Conservation (phyloP, 371 early-diverging fungal species). For the Apophysomyces trapeziformis region DNA sequence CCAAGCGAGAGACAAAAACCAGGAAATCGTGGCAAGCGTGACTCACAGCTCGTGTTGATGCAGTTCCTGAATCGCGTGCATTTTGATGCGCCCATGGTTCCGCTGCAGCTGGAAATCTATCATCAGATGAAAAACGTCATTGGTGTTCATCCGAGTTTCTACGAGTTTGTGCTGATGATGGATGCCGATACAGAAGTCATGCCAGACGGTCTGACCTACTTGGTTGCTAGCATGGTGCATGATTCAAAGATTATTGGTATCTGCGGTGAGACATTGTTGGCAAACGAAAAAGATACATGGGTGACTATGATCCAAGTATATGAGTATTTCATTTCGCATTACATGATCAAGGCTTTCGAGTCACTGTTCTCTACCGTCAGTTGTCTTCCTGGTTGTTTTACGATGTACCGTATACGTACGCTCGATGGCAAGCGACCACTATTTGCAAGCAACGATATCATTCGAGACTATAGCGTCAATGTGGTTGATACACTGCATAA, state of each 20-base stretch:
- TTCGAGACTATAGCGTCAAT: constrained; percentile 93
- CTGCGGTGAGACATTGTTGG: constrained; percentile 91
- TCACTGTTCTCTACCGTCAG: constrained; percentile 98
- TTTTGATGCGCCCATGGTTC: constrained; percentile 89
- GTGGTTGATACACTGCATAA: constrained; percentile 97
- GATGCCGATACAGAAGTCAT: constrained; percentile 96
- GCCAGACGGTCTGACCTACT: constrained; percentile 84
- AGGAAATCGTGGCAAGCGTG: constrained; percentile 99
- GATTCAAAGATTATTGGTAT: constrained; percentile 91
- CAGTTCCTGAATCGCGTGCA: constrained; percentile 96
- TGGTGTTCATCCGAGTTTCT: constrained; percentile 83
- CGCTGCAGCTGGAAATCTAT: constrained; percentile 92
- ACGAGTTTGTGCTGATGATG: constrained; percentile 92
- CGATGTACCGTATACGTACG: constrained; percentile 91
- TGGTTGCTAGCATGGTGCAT: constrained; percentile 84
- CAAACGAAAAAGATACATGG: constrained; percentile 90
- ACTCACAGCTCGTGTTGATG: constrained; percentile 99
- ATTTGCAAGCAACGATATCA: constrained; percentile 84
- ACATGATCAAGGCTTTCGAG: constrained; percentile 98
- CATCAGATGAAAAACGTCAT: constrained; percentile 93
- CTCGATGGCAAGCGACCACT: constrained; percentile 84
- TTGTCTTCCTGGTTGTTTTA: constrained; percentile 97
- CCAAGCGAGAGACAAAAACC: constrained; percentile 74
- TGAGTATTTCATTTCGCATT: constrained; percentile 99
- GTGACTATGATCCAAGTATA: constrained; percentile 99